Percentiles rank a stretch among this genome's conserved stretches.
Conservation (phyloP, 2,329 filamentous ascomycete genomes). For the Microdochium bolleyi region DNA sequence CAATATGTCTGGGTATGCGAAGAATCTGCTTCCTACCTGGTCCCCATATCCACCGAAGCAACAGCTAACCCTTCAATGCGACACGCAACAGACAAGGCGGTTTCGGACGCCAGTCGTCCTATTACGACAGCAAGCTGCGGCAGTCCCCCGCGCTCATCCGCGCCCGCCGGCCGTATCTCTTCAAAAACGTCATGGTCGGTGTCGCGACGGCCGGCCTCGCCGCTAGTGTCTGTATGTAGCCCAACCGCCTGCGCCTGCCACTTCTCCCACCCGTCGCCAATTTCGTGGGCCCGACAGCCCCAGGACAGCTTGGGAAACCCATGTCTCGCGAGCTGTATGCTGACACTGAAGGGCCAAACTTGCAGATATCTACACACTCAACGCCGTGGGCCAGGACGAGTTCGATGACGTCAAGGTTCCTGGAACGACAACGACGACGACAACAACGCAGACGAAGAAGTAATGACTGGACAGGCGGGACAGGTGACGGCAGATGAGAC, state of each 20-base stretch:
- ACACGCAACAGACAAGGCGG: slow-evolving; percentile 11
- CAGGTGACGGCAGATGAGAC: background rate
- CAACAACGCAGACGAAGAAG: background rate
- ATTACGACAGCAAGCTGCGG: slow-evolving; percentile 84
- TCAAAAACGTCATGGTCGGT: slow-evolving; percentile 83
- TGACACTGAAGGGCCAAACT: background rate
- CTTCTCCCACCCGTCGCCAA: no score
- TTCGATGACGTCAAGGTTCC: slow-evolving; percentile 94
- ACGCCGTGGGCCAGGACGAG: slow-evolving; percentile 87
- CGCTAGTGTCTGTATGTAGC: slow-evolving; percentile 74
- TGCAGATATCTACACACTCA: slow-evolving; percentile 57
- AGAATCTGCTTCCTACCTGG: no score
- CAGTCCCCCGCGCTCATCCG: slow-evolving; percentile 86
- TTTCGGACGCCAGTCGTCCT: slow-evolving; percentile 51
- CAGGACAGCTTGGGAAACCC: no score
- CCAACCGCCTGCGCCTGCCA: background rate
- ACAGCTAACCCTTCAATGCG: background rate
- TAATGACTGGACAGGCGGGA: background rate
- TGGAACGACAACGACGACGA: slow-evolving; percentile 46
- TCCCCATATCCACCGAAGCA: background rate
- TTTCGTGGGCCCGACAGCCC: no score
- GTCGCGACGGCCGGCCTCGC: slow-evolving; percentile 66
- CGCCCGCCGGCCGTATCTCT: slow-evolving; percentile 81
- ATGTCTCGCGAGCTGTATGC: no score
- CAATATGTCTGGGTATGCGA: no score